Evolutionary conservation across 768 basidiomycete genomes (phyloP).

Genomic region (Tylopilus subfusipes): DNA sequence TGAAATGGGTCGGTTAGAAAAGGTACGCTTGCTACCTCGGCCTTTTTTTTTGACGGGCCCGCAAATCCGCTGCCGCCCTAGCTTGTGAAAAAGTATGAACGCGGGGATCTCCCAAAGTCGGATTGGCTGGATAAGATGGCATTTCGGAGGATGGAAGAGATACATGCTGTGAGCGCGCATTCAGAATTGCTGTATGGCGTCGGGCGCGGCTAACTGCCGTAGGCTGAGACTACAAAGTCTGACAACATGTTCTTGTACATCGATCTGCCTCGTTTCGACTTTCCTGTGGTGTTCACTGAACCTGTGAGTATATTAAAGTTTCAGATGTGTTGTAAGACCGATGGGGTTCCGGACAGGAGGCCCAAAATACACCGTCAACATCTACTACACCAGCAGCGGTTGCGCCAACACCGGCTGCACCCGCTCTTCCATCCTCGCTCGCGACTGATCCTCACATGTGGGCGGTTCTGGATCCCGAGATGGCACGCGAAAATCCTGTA

Average conservation of each 20-base stretch:
- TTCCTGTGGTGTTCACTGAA: conserved; percentile 94
- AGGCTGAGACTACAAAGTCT: conserved; percentile 91
- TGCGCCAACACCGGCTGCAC: conserved; percentile 38
- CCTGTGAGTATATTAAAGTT: conserved; percentile 46
- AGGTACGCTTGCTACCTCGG: conserved; percentile 43
- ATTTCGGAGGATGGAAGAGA: conserved; percentile 92
- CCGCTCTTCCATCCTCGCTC: conserved; percentile 47
- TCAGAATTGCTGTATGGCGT: background rate
- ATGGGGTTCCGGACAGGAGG: conserved; percentile 34
- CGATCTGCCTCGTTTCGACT: conserved; percentile 94
- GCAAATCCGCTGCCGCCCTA: conserved; percentile 23
- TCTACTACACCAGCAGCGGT: conserved; percentile 40
- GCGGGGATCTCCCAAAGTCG: conserved; percentile 88
- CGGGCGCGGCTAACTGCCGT: background rate
- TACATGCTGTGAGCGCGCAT: conserved; percentile 68
- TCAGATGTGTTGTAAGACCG: background rate
- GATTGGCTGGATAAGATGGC: conserved; percentile 95
- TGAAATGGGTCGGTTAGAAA: conserved; percentile 94
- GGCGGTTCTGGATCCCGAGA: conserved; percentile 88
- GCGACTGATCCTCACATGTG: conserved; percentile 72
- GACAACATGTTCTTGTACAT: conserved; percentile 95
- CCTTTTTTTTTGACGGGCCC: background rate
- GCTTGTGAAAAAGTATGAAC: conserved; percentile 94
- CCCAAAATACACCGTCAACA: conserved; percentile 38
- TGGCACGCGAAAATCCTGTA: conserved; percentile 89